Base-by-base conservation (phyloP, 768 basidiomycete species). In the Tephrocybe rancida region DNA sequence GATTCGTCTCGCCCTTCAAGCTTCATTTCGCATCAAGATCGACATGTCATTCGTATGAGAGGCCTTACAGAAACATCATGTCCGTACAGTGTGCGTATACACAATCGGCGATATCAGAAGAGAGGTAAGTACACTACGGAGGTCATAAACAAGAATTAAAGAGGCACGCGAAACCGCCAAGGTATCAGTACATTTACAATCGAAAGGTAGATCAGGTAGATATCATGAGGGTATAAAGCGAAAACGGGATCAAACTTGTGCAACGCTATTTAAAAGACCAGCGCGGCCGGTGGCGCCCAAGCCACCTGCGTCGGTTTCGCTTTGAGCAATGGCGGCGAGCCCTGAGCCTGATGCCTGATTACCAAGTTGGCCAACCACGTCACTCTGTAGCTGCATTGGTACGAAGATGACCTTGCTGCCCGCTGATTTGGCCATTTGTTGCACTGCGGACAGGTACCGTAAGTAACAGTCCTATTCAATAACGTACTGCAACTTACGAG, bases 331-430 rank as follows among this genome's bases (percentile, higher is more conserved):
- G 29, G 67, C 60, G 26, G 57, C 63, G 6, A 69, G 16, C 45
- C 65, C 67, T 16, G 71, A 70, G 32, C 63, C 62, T 7, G 64
- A 56, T 19, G 65, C 53, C 25, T 69, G 65, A 24, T 61, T 64
- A 11, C 69, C 62, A 24, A 87, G 61, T 56, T 86, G 82, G 38
- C 76, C 76, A 21, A 73, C 72, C 27, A 91, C 71, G 59, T 92
- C 89, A 62, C 79, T 88, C 69, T 92, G 90, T 21, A 92, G 79
- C 59, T 92, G 89, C 92, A 94, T 94, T 11, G 91, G 92, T 26
- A 95, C 95, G 62, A 98, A 97, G 52, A 98, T 81, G 61, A 96
- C 93, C 71, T 98, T 98, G 79, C 82, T 86, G 60, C 80, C 79
- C n/a, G 89, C 84, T 14, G 84, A 85, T 71, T 91, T 90, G 44